Percentiles rank a stretch among this genome's conserved stretches.
phyloP scores from a whole-genome alignment of 1,284 basidiomycete genomes.

The Rhodotorula sp. region DNA sequence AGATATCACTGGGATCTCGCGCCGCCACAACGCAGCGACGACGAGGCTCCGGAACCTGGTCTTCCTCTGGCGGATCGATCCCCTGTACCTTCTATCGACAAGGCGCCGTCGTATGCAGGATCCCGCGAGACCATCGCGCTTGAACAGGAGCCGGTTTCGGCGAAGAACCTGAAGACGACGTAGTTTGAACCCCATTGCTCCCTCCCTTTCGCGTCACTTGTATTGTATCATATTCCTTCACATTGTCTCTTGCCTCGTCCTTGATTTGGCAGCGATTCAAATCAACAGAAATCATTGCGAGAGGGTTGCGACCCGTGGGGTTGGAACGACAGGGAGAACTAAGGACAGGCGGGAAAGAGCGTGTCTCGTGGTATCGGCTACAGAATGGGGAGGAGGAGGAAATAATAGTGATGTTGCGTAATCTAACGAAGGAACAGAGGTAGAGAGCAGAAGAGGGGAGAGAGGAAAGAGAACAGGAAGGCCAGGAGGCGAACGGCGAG shows the following conservation, averaged over 20 bases:
- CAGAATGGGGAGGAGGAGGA: background rate
- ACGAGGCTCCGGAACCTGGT: background rate
- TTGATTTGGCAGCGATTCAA: too few relatives aligned
- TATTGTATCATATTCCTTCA: background rate
- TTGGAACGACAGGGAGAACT: too few relatives aligned
- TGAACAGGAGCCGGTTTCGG: too few relatives aligned
- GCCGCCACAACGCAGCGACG: background rate
- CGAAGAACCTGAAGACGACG: background rate
- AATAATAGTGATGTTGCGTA: background rate
- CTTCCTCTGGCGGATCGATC: background rate
- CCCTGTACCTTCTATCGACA: background rate
- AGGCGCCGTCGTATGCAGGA: background rate
- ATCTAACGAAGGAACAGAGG: conserved; percentile 2
- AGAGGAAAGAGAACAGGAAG: background rate
- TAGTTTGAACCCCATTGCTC: background rate
- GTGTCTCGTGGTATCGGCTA: background rate
- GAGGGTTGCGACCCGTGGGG: background rate
- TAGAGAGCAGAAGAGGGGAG: background rate
- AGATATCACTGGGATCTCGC: conserved; percentile 16
- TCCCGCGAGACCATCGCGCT: background rate
- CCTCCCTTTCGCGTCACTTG: background rate
- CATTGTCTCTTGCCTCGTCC: too few relatives aligned
- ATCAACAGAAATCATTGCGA: background rate
- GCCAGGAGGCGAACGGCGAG: background rate
- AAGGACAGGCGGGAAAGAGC: background rate